Evolutionary conservation across 345 rosid species (phyloP), one percentile per base, ranked within the genome.

Genomic region (Pistacia integerrima): DNA sequence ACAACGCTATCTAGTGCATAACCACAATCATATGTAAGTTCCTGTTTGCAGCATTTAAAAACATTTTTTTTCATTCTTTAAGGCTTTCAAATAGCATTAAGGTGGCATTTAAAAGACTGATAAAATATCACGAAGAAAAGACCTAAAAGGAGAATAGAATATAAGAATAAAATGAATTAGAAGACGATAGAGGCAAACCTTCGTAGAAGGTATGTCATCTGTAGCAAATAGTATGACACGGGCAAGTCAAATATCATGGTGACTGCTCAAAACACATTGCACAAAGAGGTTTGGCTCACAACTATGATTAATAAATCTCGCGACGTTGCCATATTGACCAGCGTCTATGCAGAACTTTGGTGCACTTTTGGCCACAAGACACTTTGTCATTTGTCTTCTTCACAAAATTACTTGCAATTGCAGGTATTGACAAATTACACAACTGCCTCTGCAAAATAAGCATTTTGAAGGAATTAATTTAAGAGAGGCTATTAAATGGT

Each of bases 281-380:
- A 89, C 92, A 20, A 87, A 89, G 63, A 89, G 88, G 62, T 89
- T 89, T 5, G 90, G 92, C 78, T 79, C 85, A 9, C 92, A 89
- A 67, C 90, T 87, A 62, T 87, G 90, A 71, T 89, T 89, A 55
- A 89, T 80, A 71, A 87, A 89, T 64, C 92, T 81, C 5, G 92
- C 86, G 73, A 89, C 68, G 72, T 87, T 89, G 52, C 92, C 92
- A 61, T 28, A 58, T 16, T 76, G 69, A 62, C 85, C 84, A 25
- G 89, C 92, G 78, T 87, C 90, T n/a, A 89, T 85, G 80, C 90
- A 87, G 69, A 73, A 89, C 67, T 89, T 90, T 3, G 92, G 89
- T n/a, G 48, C 68, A 74, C 35, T 52, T 73, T 88, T 89, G 38
- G 22, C 22, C 22, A 22, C 22, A 22, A 22, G 76, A 60, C 61